Conservation (phyloP, 495 filamentous ascomycete species). For the Aeminium ludgeri region DNA sequence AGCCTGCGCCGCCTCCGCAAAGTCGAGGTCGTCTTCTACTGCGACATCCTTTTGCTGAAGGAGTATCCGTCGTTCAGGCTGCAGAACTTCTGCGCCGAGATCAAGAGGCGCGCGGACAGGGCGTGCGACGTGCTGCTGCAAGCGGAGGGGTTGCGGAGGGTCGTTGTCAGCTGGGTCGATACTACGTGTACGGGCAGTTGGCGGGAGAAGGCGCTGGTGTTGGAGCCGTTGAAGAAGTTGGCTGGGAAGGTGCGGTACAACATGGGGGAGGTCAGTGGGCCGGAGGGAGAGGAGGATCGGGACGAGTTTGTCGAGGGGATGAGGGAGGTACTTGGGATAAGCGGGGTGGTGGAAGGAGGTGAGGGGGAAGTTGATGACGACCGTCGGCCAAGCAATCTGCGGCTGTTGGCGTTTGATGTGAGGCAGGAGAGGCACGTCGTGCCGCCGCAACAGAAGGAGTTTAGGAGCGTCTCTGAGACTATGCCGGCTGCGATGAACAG, state of each 20-base stretch:
- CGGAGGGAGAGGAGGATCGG: no score
- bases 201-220: slow-evolving; percentile 7
- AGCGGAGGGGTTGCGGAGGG: slow-evolving; percentile 3
- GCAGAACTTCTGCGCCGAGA: slow-evolving; percentile 3
- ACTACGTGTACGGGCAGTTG: slow-evolving; percentile 9
- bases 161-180: slow-evolving; percentile 16
- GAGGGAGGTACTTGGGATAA: no score
- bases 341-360: no score
- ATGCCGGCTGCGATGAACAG: no score
- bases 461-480: no score
- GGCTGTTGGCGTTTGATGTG: no score
- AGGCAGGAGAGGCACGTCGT: no score
- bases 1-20: slow-evolving; percentile 8
- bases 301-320: no score
- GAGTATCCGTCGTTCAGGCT: slow-evolving; percentile 15
- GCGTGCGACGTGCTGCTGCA: slow-evolving; percentile 9
- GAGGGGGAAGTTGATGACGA: no score
- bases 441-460: no score
- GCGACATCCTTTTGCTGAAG: slow-evolving; percentile 13
- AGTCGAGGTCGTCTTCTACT: slow-evolving; percentile 17
- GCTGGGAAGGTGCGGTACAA: neutral
- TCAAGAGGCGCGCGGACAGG: slow-evolving; percentile 5
- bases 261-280: neutral
- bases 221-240: slow-evolving; percentile 7
- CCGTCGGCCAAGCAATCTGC: no score